Base-by-base conservation (phyloP, 2,329 filamentous ascomycete species). In the Colletotrichum horii region DNA sequence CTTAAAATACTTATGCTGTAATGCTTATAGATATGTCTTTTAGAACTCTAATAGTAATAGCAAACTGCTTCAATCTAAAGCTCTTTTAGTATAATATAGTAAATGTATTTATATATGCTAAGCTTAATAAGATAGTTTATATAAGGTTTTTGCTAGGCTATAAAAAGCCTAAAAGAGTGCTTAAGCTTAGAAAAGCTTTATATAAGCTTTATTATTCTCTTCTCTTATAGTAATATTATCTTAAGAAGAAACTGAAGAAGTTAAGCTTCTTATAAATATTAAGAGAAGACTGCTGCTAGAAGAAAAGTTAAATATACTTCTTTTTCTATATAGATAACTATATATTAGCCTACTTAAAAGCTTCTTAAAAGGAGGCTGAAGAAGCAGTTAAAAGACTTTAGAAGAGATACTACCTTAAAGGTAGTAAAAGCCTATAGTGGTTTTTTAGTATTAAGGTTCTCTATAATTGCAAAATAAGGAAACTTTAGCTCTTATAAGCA, bases 321-420 rank as follows among this genome's bases (percentile, higher is more conserved):
- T 66, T 64, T 8, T 43, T 43, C 5, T 64, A 64, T 28, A 43
- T 64, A 24, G 3, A 64, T 64, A 38, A 64, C 15, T 66, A 48
- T 48, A 48, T 66, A n/a, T 8, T 66, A 52, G 9, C 0, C 7
- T 66, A 28, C 5, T 15, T 24, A 19, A 19, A 4, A n/a, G 3
- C 0, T 1, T 32, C 2, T n/a, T 16, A 15, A 28, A n/a, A 15
- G 14, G 14, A 28, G 12, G 4, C 12, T 28, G 16, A 48, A 26
- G n/a, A n/a, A n/a, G 1, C 52, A 19, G 3, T 32, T 30, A 22
- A 28, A 6, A 1, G 6, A 15, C 9, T 66, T 4, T 30, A 66
- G 4, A 30, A 66, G 1, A 14, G 5, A 66, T 66, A 66, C 1
- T 66, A 48, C 12, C 11, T 66, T 66, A 48, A 43, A 11, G 2